Evolutionary conservation across 2,329 filamentous ascomycete genomes (phyloP).

Genomic region (Gyromitra esculenta): DNA sequence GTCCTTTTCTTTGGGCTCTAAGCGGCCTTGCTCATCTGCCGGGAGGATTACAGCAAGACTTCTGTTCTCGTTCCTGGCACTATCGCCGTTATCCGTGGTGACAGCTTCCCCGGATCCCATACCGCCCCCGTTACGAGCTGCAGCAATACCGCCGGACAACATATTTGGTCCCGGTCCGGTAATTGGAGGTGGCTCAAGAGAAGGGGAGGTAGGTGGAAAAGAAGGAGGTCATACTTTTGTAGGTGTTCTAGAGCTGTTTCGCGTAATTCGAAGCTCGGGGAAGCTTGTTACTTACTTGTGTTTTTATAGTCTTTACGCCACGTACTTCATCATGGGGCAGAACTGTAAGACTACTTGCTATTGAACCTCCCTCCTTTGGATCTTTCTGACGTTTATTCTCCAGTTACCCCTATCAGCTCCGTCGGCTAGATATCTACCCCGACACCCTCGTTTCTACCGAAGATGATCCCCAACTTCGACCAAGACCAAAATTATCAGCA

Average conservation of each 20-base stretch:
- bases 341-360: conserved; percentile 60
- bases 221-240: conserved; percentile 53
- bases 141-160: conserved; percentile 42
- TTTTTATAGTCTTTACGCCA: conserved; percentile 74
- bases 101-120: conserved; percentile 41
- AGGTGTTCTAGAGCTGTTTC: conserved; percentile 46
- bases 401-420: conserved; percentile 77
- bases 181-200: conserved; percentile 41
- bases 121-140: conserved; percentile 25
- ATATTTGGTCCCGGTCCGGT: conserved; percentile 53
- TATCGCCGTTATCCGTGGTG: conserved; percentile 63
- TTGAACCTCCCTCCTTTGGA: background rate
- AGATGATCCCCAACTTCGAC: conserved; percentile 58
- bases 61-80: conserved; percentile 73
- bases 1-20: conserved; percentile 21
- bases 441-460: conserved; percentile 59
- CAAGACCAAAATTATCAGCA: conserved; percentile 67
- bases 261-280: conserved; percentile 28
- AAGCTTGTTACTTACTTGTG: conserved; percentile 37
- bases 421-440: conserved; percentile 75
- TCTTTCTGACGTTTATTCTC: conserved; percentile 20
- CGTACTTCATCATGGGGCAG: conserved; percentile 89
- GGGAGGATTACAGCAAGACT: conserved; percentile 72
- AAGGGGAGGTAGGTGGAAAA: conserved; percentile 11
- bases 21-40: conserved; percentile 62